These are phyloP conservation scores for Clavulina sp. DNA, from an alignment of 768 basidiomycete genomes.

Conservation along the genomic window DNA sequence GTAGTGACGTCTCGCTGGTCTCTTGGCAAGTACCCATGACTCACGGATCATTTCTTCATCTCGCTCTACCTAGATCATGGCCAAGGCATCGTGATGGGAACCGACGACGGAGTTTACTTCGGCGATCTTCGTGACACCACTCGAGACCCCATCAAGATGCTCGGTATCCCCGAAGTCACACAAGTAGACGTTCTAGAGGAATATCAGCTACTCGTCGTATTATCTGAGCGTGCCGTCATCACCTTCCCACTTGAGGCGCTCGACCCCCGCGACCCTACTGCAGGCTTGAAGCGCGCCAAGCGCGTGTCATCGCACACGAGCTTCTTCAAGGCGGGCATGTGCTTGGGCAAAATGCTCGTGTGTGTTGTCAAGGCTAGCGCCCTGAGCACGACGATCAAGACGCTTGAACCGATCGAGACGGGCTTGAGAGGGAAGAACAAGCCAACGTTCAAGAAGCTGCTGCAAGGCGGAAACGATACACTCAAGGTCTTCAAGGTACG, in stretches of 20 bases:
- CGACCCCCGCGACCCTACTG: constrained; percentile 75
- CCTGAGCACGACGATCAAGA: constrained; percentile 92
- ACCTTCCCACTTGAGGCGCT: constrained; percentile 91
- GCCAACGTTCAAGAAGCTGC: constrained; percentile 84
- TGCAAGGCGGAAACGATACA: constrained; percentile 91
- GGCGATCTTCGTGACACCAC: constrained; percentile 65
- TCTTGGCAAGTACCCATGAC: not conserved
- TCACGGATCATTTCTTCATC: not conserved
- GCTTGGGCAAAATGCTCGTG: constrained; percentile 77
- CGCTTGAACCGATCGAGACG: constrained; percentile 90
- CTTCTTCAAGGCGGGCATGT: constrained; percentile 94
- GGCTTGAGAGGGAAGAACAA: constrained; percentile 58
- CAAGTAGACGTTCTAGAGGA: constrained; percentile 96
- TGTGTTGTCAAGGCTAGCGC: constrained; percentile 95
- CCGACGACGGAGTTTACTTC: constrained; percentile 91
- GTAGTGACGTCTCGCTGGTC: constrained; percentile 28
- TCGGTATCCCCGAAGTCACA: constrained; percentile 72
- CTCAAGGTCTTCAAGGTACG: constrained; percentile 75
- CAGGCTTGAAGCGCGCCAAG: constrained; percentile 84
- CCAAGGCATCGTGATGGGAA: constrained; percentile 82
- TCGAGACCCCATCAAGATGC: constrained; percentile 75
- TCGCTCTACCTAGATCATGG: constrained; percentile 66
- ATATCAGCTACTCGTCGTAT: constrained; percentile 87
- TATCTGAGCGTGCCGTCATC: constrained; percentile 96
- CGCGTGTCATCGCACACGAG: constrained; percentile 90